Evolutionary conservation across 306 rosid species (phyloP), one percentile per base, ranked within the genome.

Genomic region (Ochetophila trinervis): DNA sequence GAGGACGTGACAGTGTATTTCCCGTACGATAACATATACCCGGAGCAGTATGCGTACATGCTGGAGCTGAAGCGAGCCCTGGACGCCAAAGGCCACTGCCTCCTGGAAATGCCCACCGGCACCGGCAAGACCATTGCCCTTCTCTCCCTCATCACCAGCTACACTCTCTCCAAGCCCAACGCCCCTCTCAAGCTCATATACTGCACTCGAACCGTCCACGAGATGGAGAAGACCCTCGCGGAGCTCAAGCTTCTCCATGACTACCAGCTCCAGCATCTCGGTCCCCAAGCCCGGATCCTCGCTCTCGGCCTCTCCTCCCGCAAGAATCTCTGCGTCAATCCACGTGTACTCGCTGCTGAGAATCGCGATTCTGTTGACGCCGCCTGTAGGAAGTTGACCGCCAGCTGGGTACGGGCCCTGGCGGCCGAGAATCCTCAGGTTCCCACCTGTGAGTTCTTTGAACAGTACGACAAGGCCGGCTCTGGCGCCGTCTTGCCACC

Each of bases 201-300:
- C 76, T 92, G 96, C 76, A 92, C 98, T 8, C 93, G 96, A 47
- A 92, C 98, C 5, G 98, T 92, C 15, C 98, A 92, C 70, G 96
- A 92, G 78, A 92, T 92, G 96, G 98, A 92, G 83, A 92, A 92
- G 75, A 92, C 98, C 10, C 89, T 89, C 1, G 83, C 89, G 49
- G 98, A 92, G 74, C 95, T 92, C 42, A 79, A 78, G 57, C 75
- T 86, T 44, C 95, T 92, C 53, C 95, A 89, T 12, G 51, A 72
- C 12, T 92, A 87, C 79, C 95, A 85, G 83, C 45, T 80, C 36
- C 71, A 53, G 7, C 88, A 75, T 63, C 78, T 89, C 4, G 96
- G 93, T 6, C 82, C 91, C 11, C 76, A 76, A 15, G 91, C 95
- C 1, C 61, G 56, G 68, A 79, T 92, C 68, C 83, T 92, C 60